These are phyloP conservation scores for Entomortierella chlamydospora DNA, from an alignment of 192 early-diverging fungal genomes.

Conservation along the genomic window DNA sequence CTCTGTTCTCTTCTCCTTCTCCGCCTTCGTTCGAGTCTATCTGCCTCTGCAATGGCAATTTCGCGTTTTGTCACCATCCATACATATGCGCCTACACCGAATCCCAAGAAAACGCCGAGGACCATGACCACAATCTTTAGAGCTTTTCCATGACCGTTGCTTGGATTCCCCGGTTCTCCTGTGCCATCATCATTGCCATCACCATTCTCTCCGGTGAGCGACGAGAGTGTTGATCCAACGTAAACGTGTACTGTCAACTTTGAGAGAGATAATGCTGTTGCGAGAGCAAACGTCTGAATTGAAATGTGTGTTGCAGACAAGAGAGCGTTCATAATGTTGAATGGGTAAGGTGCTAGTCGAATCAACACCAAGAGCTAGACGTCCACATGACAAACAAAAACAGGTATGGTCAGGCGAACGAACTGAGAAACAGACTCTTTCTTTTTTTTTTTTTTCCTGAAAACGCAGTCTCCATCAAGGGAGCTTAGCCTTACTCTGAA, in stretches of 20 bases:
- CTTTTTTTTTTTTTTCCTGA: too few relatives aligned
- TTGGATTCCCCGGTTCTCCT: constrained; percentile 6
- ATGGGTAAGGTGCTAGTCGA: constrained; percentile 80
- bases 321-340: constrained; percentile 69
- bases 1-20: constrained; percentile 19
- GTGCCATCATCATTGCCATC: constrained; percentile 34
- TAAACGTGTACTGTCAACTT: constrained; percentile 71
- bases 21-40: constrained; percentile 25
- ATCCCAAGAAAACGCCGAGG: constrained; percentile 47
- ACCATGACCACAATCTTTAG: constrained; percentile 32
- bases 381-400: neutral
- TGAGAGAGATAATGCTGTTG: constrained; percentile 66
- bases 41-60: constrained; percentile 39
- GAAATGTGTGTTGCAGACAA: constrained; percentile 68
- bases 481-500: constrained; percentile 74
- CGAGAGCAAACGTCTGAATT: constrained; percentile 53
- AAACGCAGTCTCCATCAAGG: too few relatives aligned
- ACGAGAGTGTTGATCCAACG: constrained; percentile 67
- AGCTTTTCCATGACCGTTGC: constrained; percentile 17
- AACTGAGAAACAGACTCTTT: too few relatives aligned
- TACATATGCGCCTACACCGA: constrained; percentile 63
- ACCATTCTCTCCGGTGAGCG: constrained; percentile 56
- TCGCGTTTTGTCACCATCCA: constrained; percentile 57
- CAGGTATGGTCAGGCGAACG: too few relatives aligned
- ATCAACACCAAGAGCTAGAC: constrained; percentile 73